Evolutionary conservation across 768 basidiomycete genomes (phyloP).

Genomic region (Termitomyces sp.): DNA sequence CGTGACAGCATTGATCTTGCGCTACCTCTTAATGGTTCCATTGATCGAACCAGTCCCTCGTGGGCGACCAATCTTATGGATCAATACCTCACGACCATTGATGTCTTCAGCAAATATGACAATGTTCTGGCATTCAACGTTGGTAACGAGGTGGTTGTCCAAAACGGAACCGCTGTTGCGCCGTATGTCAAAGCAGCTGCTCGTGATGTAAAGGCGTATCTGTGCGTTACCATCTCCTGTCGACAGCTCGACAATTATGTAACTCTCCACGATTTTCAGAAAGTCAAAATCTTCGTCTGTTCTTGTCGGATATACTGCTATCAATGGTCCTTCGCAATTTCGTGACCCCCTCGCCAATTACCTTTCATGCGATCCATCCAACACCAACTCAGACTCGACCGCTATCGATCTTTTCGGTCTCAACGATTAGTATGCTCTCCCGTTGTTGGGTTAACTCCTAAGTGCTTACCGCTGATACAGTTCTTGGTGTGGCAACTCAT

Average conservation of each 20-base stretch:
- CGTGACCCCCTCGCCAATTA: conserved; percentile 71
- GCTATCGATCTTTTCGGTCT: conserved; percentile 85
- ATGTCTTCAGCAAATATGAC: conserved; percentile 80
- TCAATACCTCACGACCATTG: conserved; percentile 75
- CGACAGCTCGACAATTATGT: not conserved
- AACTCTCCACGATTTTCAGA: conserved; percentile 31
- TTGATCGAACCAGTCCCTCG: conserved; percentile 65
- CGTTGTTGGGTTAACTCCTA: not conserved
- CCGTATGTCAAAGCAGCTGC: conserved; percentile 91
- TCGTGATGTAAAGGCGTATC: conserved; percentile 82
- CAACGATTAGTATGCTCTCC: conserved; percentile 72
- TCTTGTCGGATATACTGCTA: conserved; percentile 84
- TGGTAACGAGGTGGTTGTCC: conserved; percentile 76
- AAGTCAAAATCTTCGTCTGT: conserved; percentile 60
- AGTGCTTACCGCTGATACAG: conserved; percentile 37
- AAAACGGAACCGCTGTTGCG: conserved; percentile 57
- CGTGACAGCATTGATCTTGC: conserved; percentile 76
- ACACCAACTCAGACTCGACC: conserved; percentile 50
- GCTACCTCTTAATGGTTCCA: conserved; percentile 83
- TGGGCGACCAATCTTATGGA: conserved; percentile 85
- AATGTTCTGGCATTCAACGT: conserved; percentile 90
- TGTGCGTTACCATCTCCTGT: conserved; percentile 45
- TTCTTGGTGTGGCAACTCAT: conserved; percentile 78
- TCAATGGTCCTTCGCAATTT: conserved; percentile 68
- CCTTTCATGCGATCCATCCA: conserved; percentile 70